phyloP scores from a whole-genome alignment of 768 basidiomycete species.

The Lactarius hengduanensis region DNA sequence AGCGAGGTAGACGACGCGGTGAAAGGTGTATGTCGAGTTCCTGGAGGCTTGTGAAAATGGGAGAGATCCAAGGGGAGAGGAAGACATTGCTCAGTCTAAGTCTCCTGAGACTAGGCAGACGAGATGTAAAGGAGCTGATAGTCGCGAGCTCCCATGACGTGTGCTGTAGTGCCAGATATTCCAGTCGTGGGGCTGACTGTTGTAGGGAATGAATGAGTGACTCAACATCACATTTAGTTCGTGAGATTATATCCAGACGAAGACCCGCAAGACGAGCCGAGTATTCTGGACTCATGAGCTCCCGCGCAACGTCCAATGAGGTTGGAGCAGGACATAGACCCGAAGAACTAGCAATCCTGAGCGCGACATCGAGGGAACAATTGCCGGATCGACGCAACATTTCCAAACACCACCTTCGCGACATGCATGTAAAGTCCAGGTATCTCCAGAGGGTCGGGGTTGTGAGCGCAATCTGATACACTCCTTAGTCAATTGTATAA shows the following conservation, averaged over 20 bases:
- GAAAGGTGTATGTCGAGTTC: slow-evolving; percentile 10
- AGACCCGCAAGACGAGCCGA: slow-evolving; percentile 5
- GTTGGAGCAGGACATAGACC: not conserved
- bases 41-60: slow-evolving; percentile 5
- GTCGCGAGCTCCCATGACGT: slow-evolving; percentile 8
- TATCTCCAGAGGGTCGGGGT: slow-evolving; percentile 11
- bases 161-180: slow-evolving; percentile 7
- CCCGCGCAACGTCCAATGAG: slow-evolving; percentile 1
- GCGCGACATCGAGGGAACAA: slow-evolving; percentile 2
- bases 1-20: not conserved
- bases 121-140: not conserved
- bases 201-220: slow-evolving; percentile 2
- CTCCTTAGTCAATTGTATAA: not conserved
- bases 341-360: not conserved
- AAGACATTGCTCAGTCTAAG: slow-evolving; percentile 5
- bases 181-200: slow-evolving; percentile 3
- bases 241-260: slow-evolving; percentile 2
- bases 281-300: slow-evolving; percentile 1
- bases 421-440: slow-evolving; percentile 7
- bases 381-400: slow-evolving; percentile 13
- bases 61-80: slow-evolving; percentile 11
- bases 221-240: not conserved
- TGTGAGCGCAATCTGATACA: slow-evolving; percentile 8
- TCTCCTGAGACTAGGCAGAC: slow-evolving; percentile 13
- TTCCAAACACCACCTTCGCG: slow-evolving; percentile 12